These are phyloP conservation scores for Picocystis salinarum DNA, from an alignment of 139 green algal species.

Conservation along the genomic window DNA sequence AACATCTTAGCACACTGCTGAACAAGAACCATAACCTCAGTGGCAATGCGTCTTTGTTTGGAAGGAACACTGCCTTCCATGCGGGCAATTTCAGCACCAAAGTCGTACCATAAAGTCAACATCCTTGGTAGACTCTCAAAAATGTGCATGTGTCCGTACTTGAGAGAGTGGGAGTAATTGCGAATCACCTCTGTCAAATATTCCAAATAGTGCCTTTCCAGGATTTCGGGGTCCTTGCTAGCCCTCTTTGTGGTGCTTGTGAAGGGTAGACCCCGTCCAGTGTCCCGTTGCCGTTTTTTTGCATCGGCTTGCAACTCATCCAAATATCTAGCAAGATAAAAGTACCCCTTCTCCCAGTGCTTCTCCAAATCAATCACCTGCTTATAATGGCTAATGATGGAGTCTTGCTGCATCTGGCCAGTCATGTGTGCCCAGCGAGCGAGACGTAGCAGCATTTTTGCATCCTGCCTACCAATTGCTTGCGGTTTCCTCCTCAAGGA, in stretches of 20 bases:
- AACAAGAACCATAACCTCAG: constrained; percentile 9
- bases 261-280: background rate
- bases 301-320: constrained; percentile 57
- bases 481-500: constrained; percentile 7
- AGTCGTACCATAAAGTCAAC: constrained; percentile 83
- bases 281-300: constrained; percentile 9
- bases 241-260: background rate
- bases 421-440: constrained; percentile 43
- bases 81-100: constrained; percentile 22
- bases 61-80: background rate
- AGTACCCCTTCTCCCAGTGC: constrained; percentile 62
- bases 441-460: constrained; percentile 42
- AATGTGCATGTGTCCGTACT: constrained; percentile 37
- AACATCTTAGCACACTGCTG: constrained; percentile 21
- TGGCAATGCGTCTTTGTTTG: background rate
- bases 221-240: constrained; percentile 2
- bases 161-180: constrained; percentile 47
- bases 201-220: background rate
- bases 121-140: constrained; percentile 70
- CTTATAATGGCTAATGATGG: constrained; percentile 48
- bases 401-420: constrained; percentile 43
- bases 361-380: constrained; percentile 26
- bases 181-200: constrained; percentile 17
- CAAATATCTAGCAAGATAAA: constrained; percentile 61
- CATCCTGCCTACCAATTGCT: constrained; percentile 5